Base-by-base conservation (phyloP, 495 filamentous ascomycete genomes). In the Podospora conica region DNA sequence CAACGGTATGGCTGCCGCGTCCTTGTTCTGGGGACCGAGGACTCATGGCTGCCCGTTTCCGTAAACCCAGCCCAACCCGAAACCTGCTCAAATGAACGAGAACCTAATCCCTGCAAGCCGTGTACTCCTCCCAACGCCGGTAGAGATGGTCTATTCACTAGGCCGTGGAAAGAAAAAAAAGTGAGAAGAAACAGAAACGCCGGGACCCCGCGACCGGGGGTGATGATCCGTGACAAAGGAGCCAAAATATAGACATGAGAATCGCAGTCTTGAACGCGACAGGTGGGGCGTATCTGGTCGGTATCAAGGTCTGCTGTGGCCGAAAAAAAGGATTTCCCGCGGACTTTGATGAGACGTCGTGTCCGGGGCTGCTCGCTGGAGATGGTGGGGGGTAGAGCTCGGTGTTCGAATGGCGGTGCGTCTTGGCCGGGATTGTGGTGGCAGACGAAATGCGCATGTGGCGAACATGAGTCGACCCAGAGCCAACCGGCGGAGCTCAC, bases 101-200 rank as follows among this genome's bases (percentile, higher is more conserved):
- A 57, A 57, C 22, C 7, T 57, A 8, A 22, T 27, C 55, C 55
- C 25, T 31, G 9, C 40, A 48, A 7, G 55, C 25, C 22, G 55
- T 27, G 15, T 18, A 31, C 56, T 20, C 55, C 61, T 55, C 61
- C 61, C 53, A 64, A 64, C 61, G 61, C 61, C 61, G 53, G 21
- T 24, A 33, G 12, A 64, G n/a, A 57, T 64, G 53, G 61, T 64
- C 61, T 64, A 64, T 22, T 33, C 20, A 29, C 58, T 21, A 29
- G 27, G 15, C 18, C 18, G 40, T 48, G 40, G 40, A 48, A 48
- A 48, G 27, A 27, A 63, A 20, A 54, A 15, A 22, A 24, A 20
- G 11, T 20, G 20, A 31, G 21, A 64, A 31, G 15, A 48, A 48
- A n/a, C 40, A 18, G 40, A 48, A 64, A 64, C 61, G 53, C 61